phyloP scores from a whole-genome alignment of 2,329 filamentous ascomycete genomes.

The Neoarthrinium moseri region DNA sequence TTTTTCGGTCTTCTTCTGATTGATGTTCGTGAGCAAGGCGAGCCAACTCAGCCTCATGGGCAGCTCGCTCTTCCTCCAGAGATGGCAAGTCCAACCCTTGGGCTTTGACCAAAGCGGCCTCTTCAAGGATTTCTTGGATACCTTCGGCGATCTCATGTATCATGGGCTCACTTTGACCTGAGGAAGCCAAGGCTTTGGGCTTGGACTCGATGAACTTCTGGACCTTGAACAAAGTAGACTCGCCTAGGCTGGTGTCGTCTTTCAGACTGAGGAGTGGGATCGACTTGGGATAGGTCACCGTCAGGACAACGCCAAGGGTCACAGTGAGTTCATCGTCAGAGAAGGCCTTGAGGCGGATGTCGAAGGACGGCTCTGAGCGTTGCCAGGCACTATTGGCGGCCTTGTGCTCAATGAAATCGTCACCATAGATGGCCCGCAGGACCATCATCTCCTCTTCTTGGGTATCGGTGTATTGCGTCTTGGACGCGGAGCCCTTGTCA shows the following conservation, averaged over 20 bases:
- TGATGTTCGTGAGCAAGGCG: conserved; percentile 57
- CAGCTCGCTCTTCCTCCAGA: conserved; percentile 83
- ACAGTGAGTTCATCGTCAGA: conserved; percentile 71
- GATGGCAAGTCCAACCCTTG: conserved; percentile 77
- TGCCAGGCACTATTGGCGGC: conserved; percentile 79
- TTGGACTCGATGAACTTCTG: conserved; percentile 61
- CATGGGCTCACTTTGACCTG: conserved; percentile 55
- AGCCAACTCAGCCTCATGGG: conserved; percentile 72
- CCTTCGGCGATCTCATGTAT: conserved; percentile 65
- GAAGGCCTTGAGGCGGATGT: conserved; percentile 72
- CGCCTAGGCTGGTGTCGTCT: conserved; percentile 62
- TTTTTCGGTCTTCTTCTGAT: conserved; percentile 51
- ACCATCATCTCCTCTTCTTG: conserved; percentile 87
- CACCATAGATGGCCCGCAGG: conserved; percentile 82
- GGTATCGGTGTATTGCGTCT: conserved; percentile 73
- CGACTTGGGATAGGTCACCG: conserved; percentile 88
- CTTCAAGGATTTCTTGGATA: conserved; percentile 76
- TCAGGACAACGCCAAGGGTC: conserved; percentile 75
- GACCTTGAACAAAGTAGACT: conserved; percentile 70
- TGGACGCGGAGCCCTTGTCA: conserved; percentile 33
- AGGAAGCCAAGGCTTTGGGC: conserved; percentile 50
- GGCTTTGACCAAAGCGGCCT: conserved; percentile 76
- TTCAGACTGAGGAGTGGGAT: conserved; percentile 71
- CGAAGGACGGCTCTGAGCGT: conserved; percentile 82
- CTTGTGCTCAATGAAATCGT: conserved; percentile 78